A percentile compares a stretch with the other conserved stretches of the same genome.
Evolutionary conservation across 345 rosid species (phyloP).

Genomic region (Eucalyptus sp.): DNA sequence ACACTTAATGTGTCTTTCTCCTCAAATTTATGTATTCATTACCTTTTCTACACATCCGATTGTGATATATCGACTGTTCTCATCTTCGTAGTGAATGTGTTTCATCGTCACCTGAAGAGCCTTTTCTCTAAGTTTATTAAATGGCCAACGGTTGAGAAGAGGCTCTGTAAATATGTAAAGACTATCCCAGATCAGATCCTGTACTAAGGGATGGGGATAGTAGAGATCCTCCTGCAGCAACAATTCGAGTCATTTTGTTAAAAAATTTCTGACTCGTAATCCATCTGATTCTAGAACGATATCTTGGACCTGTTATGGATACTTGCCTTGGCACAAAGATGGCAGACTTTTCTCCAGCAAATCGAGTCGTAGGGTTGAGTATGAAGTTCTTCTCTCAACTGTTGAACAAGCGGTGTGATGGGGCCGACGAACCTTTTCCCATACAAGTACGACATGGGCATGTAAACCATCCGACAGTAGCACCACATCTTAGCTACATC

Average conservation of each 20-base stretch:
- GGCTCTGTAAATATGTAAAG: slow-evolving; percentile 19
- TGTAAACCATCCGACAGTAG: slow-evolving; percentile 18
- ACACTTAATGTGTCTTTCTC: neutral
- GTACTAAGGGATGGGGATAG: slow-evolving; percentile 12
- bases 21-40: neutral
- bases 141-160: slow-evolving; percentile 28
- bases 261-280: neutral
- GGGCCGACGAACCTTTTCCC: slow-evolving; percentile 26
- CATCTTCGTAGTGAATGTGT: slow-evolving; percentile 32
- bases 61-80: slow-evolving; percentile 23
- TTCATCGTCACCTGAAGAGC: slow-evolving; percentile 21
- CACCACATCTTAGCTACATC: slow-evolving; percentile 23
- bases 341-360: slow-evolving; percentile 9
- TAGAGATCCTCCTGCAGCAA: slow-evolving; percentile 19
- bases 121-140: slow-evolving; percentile 12
- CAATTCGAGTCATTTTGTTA: neutral
- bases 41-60: slow-evolving; percentile 31
- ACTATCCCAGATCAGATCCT: slow-evolving; percentile 24
- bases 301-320: neutral
- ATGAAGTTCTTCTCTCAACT: slow-evolving; percentile 15
- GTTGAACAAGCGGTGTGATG: slow-evolving; percentile 11
- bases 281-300: neutral
- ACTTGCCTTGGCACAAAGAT: slow-evolving; percentile 5
- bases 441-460: slow-evolving; percentile 23
- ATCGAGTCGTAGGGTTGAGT: slow-evolving; percentile 6